A percentile compares a stretch with the other conserved stretches of the same genome.
These are phyloP conservation scores for Erodium trifolium DNA, from an alignment of 441 rosid genomes.

Conservation along the genomic window DNA sequence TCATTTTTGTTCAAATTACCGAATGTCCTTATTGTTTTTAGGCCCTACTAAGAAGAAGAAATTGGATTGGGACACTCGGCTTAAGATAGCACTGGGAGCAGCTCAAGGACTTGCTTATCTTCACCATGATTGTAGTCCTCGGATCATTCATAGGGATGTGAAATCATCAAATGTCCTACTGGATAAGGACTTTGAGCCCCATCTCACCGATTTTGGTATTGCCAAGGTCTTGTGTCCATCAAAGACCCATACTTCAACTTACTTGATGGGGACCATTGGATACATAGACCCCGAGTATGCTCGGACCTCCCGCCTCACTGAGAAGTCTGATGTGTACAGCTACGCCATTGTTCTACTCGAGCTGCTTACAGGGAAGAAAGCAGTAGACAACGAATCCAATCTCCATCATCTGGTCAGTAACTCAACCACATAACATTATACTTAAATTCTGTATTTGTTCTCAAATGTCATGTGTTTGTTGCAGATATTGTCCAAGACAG, in stretches of 20 bases:
- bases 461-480: neutral
- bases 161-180: conserved; percentile 83
- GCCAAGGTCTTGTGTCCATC: conserved; percentile 78
- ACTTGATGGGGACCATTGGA: conserved; percentile 87
- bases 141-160: conserved; percentile 89
- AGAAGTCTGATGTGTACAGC: conserved; percentile 90
- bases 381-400: conserved; percentile 86
- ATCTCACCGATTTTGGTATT: conserved; percentile 94
- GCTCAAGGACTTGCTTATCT: conserved; percentile 90
- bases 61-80: conserved; percentile 77
- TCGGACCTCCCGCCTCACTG: conserved; percentile 85
- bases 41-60: conserved; percentile 72
- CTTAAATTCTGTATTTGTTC: neutral
- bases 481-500: conserved; percentile 81
- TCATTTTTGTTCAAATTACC: too few species aligned
- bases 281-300: conserved; percentile 97
- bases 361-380: conserved; percentile 80
- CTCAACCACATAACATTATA: too few species aligned
- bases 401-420: conserved; percentile 81
- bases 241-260: conserved; percentile 77
- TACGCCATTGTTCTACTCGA: conserved; percentile 90
- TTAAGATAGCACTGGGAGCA: conserved; percentile 84
- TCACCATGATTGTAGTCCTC: conserved; percentile 93
- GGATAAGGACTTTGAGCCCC: conserved; percentile 86
- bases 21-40: conserved; percentile 18